Conservation (phyloP, 1,284 basidiomycete genomes). For the Moniliophthora roreri region DNA sequence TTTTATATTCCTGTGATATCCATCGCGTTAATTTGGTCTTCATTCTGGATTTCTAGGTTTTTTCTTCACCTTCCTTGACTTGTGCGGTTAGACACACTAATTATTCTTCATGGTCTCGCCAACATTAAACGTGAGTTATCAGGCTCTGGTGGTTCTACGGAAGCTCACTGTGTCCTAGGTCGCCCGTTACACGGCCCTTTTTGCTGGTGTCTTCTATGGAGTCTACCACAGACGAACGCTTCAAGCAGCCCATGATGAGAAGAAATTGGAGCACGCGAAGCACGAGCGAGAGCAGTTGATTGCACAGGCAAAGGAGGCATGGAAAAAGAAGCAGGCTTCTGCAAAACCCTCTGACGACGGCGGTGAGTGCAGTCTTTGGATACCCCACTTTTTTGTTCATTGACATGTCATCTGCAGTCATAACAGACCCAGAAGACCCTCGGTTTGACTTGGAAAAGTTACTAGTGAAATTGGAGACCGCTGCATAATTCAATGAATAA, state of each 20-base stretch:
- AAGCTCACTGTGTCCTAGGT: constrained; percentile 56
- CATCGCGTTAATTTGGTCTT: not conserved
- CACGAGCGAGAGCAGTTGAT: constrained; percentile 80
- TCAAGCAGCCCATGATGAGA: constrained; percentile 78
- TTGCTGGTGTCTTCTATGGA: constrained; percentile 89
- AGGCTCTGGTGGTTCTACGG: constrained; percentile 5
- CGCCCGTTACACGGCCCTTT: constrained; percentile 91
- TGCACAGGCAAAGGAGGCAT: constrained; percentile 88
- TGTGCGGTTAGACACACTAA: constrained; percentile 10
- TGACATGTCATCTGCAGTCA: constrained; percentile 50
- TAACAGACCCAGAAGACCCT: constrained; percentile 93
- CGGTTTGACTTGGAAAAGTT: constrained; percentile 97
- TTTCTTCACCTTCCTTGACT: not conserved
- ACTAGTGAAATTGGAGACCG: constrained; percentile 73
- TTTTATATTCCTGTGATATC: not conserved
- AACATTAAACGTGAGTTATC: constrained; percentile 59
- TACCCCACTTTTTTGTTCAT: constrained; percentile 13
- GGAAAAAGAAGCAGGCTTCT: constrained; percentile 71
- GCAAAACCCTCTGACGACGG: constrained; percentile 47
- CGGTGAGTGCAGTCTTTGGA: constrained; percentile 44
- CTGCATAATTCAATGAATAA: constrained; percentile 34
- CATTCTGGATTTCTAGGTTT: constrained; percentile 18
- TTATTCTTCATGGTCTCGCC: constrained; percentile 51
- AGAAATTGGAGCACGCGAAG: constrained; percentile 66
- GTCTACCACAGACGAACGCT: constrained; percentile 90